Percentiles rank a stretch among this genome's conserved stretches.
Evolutionary conservation across 1,139 yeast genomes (phyloP).

Genomic region (Zygoascus hellenicus): DNA sequence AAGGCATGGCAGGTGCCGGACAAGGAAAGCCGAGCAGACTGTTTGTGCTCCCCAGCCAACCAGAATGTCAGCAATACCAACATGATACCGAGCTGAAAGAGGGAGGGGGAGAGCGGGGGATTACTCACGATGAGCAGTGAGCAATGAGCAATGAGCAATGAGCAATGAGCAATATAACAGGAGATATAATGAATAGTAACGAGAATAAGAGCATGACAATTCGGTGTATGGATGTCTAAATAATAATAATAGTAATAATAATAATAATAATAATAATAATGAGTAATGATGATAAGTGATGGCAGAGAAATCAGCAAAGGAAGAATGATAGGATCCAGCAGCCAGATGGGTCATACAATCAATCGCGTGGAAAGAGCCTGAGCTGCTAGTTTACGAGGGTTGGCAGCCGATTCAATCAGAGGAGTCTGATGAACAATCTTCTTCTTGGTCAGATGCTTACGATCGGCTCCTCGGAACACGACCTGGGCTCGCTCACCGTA

Average conservation of each 20-base stretch:
- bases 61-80: too few relatives aligned
- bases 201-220: background rate
- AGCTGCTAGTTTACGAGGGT: too few relatives aligned
- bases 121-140: background rate
- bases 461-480: constrained; percentile 2
- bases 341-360: too few relatives aligned
- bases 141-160: background rate
- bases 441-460: constrained; percentile 1
- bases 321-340: too few relatives aligned
- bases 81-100: background rate
- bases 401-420: background rate
- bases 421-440: constrained; percentile 2
- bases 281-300: background rate
- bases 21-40: background rate
- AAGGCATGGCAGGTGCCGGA: background rate
- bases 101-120: background rate
- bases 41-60: background rate
- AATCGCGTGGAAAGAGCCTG: too few relatives aligned
- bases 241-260: background rate
- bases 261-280: background rate
- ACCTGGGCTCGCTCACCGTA: constrained; percentile 18
- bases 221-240: background rate
- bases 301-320: background rate
- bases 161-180: background rate
- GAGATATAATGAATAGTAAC: background rate